Evolutionary conservation across 2,329 filamentous ascomycete genomes (phyloP), one percentile per base, ranked within the genome.

Genomic region (Lachnellula subtilissima): DNA sequence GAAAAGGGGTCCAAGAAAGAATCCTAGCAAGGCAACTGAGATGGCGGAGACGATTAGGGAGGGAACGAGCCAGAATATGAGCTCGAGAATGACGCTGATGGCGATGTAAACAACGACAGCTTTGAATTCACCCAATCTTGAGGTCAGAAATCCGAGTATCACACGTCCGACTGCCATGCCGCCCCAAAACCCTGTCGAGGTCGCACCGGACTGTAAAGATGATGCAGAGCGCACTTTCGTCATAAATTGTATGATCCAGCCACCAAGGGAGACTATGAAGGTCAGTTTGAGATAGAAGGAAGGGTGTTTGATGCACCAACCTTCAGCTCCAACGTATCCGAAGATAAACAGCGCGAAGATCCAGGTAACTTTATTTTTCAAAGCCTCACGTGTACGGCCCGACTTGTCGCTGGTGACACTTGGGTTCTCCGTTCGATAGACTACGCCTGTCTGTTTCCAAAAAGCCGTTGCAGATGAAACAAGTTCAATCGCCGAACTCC

Each of bases 161-260:
- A 94, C 74, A 1, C 91, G 77, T 0, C 91, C 90, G 0, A 90
- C 70, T 0, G 89, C 92, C 60, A 95, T 78, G 0, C 90, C 91
- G 45, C 90, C 79, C 91, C 91, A 96, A 73, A 93, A 95, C 0
- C 89, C 86, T 0, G 89, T 93, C 0, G 85, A 86, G 0, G 83
- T 84, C 74, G 94, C 83, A 2, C 90, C 90, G 36, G 87, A 85
- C 2, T 84, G 78, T 66, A 94, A 93, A 0, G 83, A 75, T 23
- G 76, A 79, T 3, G 85, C 89, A 39, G 86, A 71, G 14, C 91
- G 82, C 23, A 91, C 85, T 19, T 81, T 76, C n/a, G 92, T 83
- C 89, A 96, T 95, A 69, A 96, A 95, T 0, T 86, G 86, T 49
- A 90, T 86, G 60, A 95, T 86, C 89, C 89, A 94, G 15, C 89